A percentile compares a stretch with the other conserved stretches of the same genome.
Evolutionary conservation across 352 stramenopile genomes (phyloP).

Genomic region (Globisporangium acanthophoron): DNA sequence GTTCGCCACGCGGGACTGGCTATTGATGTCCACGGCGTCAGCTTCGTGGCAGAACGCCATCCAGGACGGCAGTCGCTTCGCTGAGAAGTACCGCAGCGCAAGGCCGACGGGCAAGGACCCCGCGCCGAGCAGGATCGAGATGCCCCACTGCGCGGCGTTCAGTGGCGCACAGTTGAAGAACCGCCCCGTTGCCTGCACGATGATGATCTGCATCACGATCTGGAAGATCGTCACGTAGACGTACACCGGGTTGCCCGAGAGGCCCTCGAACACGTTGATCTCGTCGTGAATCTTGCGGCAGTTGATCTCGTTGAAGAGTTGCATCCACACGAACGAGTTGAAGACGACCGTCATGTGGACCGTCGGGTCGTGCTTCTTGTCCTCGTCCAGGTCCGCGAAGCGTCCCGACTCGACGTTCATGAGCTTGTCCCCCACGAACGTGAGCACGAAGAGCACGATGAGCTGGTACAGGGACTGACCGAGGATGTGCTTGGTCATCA

Average conservation of each 20-base stretch:
- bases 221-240: constrained; percentile 89
- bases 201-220: constrained; percentile 90
- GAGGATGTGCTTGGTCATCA: constrained; percentile 96
- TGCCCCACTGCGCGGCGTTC: constrained; percentile 36
- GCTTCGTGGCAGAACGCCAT: constrained; percentile 53
- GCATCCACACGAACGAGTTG: constrained; percentile 97
- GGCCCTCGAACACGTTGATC: constrained; percentile 92
- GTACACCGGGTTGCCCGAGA: constrained; percentile 91
- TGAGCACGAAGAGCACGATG: constrained; percentile 80
- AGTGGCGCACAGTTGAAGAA: constrained; percentile 65
- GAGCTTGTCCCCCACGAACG: constrained; percentile 69
- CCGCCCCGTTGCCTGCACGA: constrained; percentile 91
- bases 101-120: constrained; percentile 44
- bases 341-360: constrained; percentile 96
- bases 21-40: constrained; percentile 32
- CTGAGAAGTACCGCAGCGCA: constrained; percentile 39
- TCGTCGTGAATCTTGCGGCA: constrained; percentile 81
- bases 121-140: constrained; percentile 48
- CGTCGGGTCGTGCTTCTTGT: constrained; percentile 42
- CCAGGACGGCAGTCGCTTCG: constrained; percentile 39
- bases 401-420: constrained; percentile 43
- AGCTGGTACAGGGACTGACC: constrained; percentile 92
- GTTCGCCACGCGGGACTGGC: constrained; percentile 24
- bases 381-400: constrained; percentile 26
- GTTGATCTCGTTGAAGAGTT: constrained; percentile 91